Conservation (phyloP, 129 eudicot genomes). For the Mikania micrantha region DNA sequence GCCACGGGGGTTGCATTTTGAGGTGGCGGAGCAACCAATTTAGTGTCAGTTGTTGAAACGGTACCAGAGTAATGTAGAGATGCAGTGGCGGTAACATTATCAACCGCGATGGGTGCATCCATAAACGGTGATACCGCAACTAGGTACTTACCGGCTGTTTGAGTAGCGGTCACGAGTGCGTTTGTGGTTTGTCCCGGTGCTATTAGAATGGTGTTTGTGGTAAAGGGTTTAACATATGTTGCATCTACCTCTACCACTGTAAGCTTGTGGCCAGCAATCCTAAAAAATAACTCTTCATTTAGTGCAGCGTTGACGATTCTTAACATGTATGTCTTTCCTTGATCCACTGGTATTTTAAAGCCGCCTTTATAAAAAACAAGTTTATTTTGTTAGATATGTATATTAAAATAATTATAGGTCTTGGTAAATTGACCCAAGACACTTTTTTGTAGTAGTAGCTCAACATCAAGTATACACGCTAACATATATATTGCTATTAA, state of each 20-base stretch:
- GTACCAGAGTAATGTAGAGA: conserved; percentile 51
- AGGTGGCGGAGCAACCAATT: conserved; percentile 52
- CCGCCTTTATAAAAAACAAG: conserved; percentile 39
- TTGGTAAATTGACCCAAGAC: not conserved
- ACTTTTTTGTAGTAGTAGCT: too few species aligned
- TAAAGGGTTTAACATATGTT: conserved; percentile 57
- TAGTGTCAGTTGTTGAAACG: conserved; percentile 31
- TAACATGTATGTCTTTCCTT: conserved; percentile 58
- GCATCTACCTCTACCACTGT: conserved; percentile 74
- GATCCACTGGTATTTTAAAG: conserved; percentile 44
- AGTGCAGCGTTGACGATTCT: conserved; percentile 73
- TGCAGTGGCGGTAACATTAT: conserved; percentile 64
- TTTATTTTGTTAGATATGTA: not conserved
- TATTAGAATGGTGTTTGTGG: conserved; percentile 44
- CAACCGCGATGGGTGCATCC: conserved; percentile 59
- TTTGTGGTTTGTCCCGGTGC: conserved; percentile 82
- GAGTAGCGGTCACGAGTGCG: conserved; percentile 40
- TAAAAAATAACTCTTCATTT: conserved; percentile 67
- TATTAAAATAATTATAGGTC: not conserved
- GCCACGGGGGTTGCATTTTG: conserved; percentile 61
- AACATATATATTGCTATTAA: too few species aligned
- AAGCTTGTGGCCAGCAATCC: conserved; percentile 59
- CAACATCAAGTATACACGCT: too few species aligned
- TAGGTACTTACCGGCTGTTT: conserved; percentile 40
- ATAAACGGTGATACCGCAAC: conserved; percentile 58